Evolutionary conservation across 306 rosid genomes (phyloP), one percentile per base, ranked within the genome.

Genomic region (Ormosia emarginata): DNA sequence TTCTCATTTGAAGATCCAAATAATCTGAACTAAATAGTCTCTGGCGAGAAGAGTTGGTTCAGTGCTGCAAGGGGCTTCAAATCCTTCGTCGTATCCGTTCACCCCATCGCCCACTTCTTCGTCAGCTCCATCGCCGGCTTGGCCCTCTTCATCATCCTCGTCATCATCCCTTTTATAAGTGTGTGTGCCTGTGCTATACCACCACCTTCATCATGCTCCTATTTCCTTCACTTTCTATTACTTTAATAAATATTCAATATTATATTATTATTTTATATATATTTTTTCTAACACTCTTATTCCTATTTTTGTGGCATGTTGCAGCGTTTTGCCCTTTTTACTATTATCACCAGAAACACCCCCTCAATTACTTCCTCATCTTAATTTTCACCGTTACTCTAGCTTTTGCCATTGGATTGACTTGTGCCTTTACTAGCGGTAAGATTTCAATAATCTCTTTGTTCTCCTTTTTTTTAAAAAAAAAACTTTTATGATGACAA

Each of bases 361-460:
- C 99, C 18, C 88, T 95, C 34, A 95, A 95, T 83, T 89, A 88
- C 53, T 7, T 95, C 14, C 93, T 95, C 2, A 90, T 95, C 36
- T 87, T 88, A 30, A 63, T 95, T 78, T 95, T 93, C 82, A 95
- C 97, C 14, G 39, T 93, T 29, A 80, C 97, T 39, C 67, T 95
- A 0, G 93, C 98, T 1, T 88, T 90, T 53, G 71, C 88, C 4
- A 39, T 95, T 82, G 99, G 99, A 39, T 79, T 95, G 90, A 88
- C 94, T 11, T 95, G 98, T 77, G 95, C 98, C 6, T 95, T 87
- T 67, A 90, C 92, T 14, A 92, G 90, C 57, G 97, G 99, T 90
- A 79, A 80, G 84, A 11, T 47, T 64, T 12, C 4, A 6, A 1
- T 3, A 14, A 11, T 52, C 11, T 34, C 4, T 34, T 1, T 77